A percentile compares a stretch with the other conserved stretches of the same genome.
These are phyloP conservation scores for Coemansia sp. DNA, from an alignment of 192 early-diverging fungal species.

Conservation along the genomic window DNA sequence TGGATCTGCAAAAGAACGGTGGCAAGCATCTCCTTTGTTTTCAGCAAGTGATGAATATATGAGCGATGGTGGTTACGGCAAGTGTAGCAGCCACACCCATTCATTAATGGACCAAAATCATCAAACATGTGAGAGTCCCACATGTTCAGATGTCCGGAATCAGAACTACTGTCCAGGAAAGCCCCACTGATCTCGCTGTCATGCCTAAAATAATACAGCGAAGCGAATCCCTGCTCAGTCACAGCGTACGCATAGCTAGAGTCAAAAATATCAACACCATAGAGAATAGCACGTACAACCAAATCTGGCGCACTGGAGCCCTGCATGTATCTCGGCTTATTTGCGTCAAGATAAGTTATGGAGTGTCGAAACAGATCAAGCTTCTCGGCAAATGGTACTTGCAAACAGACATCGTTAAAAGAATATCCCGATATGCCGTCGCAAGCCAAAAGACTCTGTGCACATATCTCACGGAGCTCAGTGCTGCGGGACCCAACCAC, in stretches of 20 bases:
- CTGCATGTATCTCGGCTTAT: slow-evolving; percentile 48
- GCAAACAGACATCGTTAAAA: slow-evolving; percentile 41
- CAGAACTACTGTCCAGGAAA: not conserved
- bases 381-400: slow-evolving; percentile 29
- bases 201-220: slow-evolving; percentile 42
- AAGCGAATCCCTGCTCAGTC: slow-evolving; percentile 69
- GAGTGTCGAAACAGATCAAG: slow-evolving; percentile 38
- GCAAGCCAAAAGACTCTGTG: slow-evolving; percentile 19
- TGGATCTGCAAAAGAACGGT: slow-evolving; percentile 70
- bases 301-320: slow-evolving; percentile 48
- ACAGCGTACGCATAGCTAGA: slow-evolving; percentile 63
- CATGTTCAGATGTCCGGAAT: slow-evolving; percentile 51
- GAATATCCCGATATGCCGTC: slow-evolving; percentile 32
- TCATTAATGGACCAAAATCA: slow-evolving; percentile 65
- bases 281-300: slow-evolving; percentile 37
- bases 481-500: slow-evolving; percentile 46
- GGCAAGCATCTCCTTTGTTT: slow-evolving; percentile 76
- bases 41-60: slow-evolving; percentile 74
- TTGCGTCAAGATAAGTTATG: slow-evolving; percentile 27
- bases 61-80: slow-evolving; percentile 69
- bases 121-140: slow-evolving; percentile 59
- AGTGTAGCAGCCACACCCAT: slow-evolving; percentile 64
- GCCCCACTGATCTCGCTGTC: not conserved
- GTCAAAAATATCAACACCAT: slow-evolving; percentile 74
- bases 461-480: slow-evolving; percentile 37